Conservation (phyloP, 169 alveolate species). For the Perkinsus chesapeaki region DNA sequence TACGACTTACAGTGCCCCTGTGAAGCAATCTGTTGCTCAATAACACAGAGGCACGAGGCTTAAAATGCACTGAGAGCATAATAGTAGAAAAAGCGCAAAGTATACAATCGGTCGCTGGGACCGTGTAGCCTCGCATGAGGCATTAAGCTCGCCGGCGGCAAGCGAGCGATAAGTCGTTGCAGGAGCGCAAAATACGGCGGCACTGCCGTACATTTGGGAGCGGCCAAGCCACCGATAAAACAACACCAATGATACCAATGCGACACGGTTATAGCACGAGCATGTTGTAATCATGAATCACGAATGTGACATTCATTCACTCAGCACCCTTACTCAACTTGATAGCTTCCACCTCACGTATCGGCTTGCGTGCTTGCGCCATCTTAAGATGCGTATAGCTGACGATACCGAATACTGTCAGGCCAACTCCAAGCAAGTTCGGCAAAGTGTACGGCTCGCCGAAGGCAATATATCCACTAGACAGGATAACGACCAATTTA, state of each 20-base stretch:
- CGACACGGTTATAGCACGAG: not conserved
- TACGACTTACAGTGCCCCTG: no score
- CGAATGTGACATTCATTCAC: not conserved
- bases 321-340: not conserved
- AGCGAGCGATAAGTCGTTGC: no score
- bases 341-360: not conserved
- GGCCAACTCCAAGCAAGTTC: not conserved
- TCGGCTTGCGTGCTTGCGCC: not conserved
- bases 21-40: no score
- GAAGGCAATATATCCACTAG: slow-evolving; percentile 7
- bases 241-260: not conserved
- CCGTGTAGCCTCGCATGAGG: no score
- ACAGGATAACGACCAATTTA: not conserved
- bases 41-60: no score
- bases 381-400: not conserved
- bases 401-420: slow-evolving; percentile 12
- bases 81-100: no score
- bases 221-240: no score
- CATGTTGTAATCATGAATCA: not conserved
- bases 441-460: not conserved
- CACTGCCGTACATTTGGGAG: no score
- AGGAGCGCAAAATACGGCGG: no score
- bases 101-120: no score
- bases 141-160: no score
- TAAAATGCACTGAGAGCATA: no score